Evolutionary conservation across 1,139 yeast species (phyloP), one percentile per base, ranked within the genome.

Genomic region (Pichia kudriavzevii): DNA sequence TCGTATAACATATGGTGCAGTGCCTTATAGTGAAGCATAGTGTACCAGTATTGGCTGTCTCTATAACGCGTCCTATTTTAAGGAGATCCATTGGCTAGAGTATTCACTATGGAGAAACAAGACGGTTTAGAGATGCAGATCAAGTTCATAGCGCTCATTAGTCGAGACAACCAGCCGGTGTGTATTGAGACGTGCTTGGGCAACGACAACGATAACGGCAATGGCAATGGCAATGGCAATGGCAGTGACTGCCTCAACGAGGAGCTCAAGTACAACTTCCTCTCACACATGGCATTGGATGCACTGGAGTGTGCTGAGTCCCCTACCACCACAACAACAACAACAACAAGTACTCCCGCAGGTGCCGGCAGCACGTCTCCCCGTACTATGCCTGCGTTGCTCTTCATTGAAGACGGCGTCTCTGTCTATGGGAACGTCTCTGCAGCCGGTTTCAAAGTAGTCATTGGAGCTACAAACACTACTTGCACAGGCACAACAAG

Each of bases 251-350:
- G 43, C 28, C 63, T 71, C 38, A 69, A 72, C 45, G 64, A 63
- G 41, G 60, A 72, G 36, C 58, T 77, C 25, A 73, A 75, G 46
- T 76, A 73, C 56, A 76, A 77, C 49, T 76, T 75, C 45, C 57
- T 77, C 22, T 67, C 80, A 12, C 81, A 77, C 50, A 76, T 77
- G 79, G 76, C 82, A 2, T 55, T 77, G 17, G 84, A 77, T 52
- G 66, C 75, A 15, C 75, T 77, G 46, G 61, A 75, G 22, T 69
- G 78, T 14, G 78, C 79, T 30, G 55, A 45, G 35, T 28, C 41
- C 17, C 45, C 48, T 9, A 28, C 44, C 7, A 39, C 42, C 4
- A 32, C 34, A 12, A 37, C 30, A 13, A 26, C 39, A 25, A 63
- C 61, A 5, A n/a, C n/a, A n/a, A n/a, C n/a, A n/a, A n/a, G n/a